phyloP scores from a whole-genome alignment of 305 asterid species.

The Galium porrigens region DNA sequence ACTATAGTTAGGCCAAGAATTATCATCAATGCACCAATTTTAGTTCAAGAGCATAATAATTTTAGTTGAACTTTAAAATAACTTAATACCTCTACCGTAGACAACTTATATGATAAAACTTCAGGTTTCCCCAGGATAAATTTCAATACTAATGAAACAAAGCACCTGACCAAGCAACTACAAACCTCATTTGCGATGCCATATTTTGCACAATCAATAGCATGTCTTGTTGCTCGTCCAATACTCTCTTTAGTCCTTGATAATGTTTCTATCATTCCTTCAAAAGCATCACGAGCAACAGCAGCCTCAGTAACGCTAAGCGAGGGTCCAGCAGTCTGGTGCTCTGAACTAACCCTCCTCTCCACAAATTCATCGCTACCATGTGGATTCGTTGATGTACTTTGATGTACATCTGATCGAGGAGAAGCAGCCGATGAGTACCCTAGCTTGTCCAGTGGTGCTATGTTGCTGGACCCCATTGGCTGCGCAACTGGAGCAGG shows the following conservation, averaged over 20 bases:
- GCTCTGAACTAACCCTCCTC: constrained; percentile 50
- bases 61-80: not conserved
- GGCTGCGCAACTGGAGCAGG: constrained; percentile 33
- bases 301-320: constrained; percentile 85
- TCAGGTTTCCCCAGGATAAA: not conserved
- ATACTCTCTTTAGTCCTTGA: constrained; percentile 95
- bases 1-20: not conserved
- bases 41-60: not conserved
- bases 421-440: constrained; percentile 29
- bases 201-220: constrained; percentile 83
- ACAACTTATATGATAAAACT: not conserved
- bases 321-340: constrained; percentile 43
- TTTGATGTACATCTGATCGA: constrained; percentile 30
- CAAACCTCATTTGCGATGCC: constrained; percentile 81
- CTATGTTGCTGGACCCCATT: constrained; percentile 31
- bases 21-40: not conserved
- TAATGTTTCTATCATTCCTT: constrained; percentile 93
- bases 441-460: constrained; percentile 35
- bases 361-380: constrained; percentile 57
- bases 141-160: not conserved
- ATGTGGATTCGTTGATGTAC: constrained; percentile 34
- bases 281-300: constrained; percentile 94
- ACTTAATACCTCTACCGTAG: not conserved
- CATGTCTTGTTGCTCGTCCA: constrained; percentile 91
- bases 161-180: not conserved